Evolutionary conservation across 2,329 filamentous ascomycete species (phyloP).

Genomic region (Verticillium dahliae): DNA sequence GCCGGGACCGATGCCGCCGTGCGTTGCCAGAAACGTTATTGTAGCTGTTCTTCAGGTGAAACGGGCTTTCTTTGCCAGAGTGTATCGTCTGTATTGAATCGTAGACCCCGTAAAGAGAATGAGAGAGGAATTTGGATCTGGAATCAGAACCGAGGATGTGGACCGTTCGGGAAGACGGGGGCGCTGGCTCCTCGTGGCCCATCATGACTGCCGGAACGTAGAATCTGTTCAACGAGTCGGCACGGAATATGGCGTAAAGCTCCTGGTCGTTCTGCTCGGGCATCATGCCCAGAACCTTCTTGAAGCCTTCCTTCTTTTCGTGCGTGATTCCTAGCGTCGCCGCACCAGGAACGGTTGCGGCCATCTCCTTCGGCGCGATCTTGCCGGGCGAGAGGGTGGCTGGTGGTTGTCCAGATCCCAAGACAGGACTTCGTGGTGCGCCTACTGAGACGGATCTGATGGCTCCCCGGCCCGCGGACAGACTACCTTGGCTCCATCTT

Average conservation of each 20-base stretch:
- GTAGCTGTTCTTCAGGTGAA: constrained; percentile 3
- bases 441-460: constrained; percentile 17
- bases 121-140: constrained; percentile 32
- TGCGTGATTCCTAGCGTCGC: constrained; percentile 6
- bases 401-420: constrained; percentile 2
- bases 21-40: constrained; percentile 9
- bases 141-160: constrained; percentile 35
- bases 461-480: constrained; percentile 28
- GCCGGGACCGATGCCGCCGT: not conserved
- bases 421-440: constrained; percentile 16
- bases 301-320: constrained; percentile 1
- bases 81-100: constrained; percentile 29
- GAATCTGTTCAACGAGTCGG: constrained; percentile 16
- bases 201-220: constrained; percentile 29
- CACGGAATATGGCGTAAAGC: constrained; percentile 11
- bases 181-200: constrained; percentile 18
- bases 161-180: constrained; percentile 27
- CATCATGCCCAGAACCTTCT: constrained; percentile 6
- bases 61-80: not conserved
- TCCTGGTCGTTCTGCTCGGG: constrained; percentile 8
- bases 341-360: constrained; percentile 15
- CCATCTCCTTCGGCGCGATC: constrained; percentile 13
- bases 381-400: constrained; percentile 4
- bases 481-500: constrained; percentile 34
- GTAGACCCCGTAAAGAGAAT: constrained; percentile 32